Percentiles rank a stretch among this genome's conserved stretches.
These are phyloP conservation scores for Zymoseptoria crescenta DNA, from an alignment of 2,329 filamentous ascomycete genomes.

Conservation along the genomic window DNA sequence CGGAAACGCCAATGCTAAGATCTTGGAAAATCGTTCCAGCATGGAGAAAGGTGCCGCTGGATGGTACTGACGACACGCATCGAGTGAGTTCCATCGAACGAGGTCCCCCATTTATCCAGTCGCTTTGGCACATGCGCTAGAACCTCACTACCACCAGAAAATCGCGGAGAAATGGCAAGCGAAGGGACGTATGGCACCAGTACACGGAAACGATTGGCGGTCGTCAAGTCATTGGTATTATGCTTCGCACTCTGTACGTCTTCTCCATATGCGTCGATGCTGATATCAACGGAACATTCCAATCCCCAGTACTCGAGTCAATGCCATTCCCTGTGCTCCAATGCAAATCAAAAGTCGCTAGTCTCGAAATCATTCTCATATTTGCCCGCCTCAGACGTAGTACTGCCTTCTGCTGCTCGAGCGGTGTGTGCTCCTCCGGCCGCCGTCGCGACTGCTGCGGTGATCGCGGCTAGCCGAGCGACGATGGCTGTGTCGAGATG, in stretches of 20 bases:
- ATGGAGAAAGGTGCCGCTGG: too few species aligned
- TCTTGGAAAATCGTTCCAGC: too few species aligned
- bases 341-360: not conserved
- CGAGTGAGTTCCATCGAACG: too few species aligned
- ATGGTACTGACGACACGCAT: too few species aligned
- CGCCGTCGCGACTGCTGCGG: conserved; percentile 21
- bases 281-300: not conserved
- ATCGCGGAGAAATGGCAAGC: not conserved
- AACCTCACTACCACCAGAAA: too few species aligned
- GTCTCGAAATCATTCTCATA: not conserved
- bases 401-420: conserved; percentile 24
- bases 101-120: too few species aligned
- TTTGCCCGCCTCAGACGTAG: conserved; percentile 19
- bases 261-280: not conserved
- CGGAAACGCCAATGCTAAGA: too few species aligned
- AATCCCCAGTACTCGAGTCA: not conserved
- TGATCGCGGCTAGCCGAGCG: conserved; percentile 23
- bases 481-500: conserved; percentile 38
- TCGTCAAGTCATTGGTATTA: not conserved
- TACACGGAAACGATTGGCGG: not conserved
- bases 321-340: not conserved
- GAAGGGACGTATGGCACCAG: too few species aligned
- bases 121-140: too few species aligned
- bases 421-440: conserved; percentile 18
- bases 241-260: not conserved